Percentiles rank a stretch among this genome's conserved stretches.
Evolutionary conservation across 1,284 basidiomycete genomes (phyloP).

Genomic region (Hymenochaete sp.): DNA sequence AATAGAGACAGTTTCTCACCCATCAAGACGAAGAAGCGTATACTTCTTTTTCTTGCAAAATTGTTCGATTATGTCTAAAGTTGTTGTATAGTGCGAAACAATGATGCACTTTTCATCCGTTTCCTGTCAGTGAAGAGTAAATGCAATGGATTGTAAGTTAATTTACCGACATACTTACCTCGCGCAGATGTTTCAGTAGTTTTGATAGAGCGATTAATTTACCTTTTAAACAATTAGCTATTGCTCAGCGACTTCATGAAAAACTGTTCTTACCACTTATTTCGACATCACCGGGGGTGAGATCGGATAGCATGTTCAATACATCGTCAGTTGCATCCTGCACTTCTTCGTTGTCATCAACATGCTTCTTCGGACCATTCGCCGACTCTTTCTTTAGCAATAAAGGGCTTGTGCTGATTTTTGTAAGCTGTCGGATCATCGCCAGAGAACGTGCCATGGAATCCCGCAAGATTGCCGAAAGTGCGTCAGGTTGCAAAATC

Average conservation of each 20-base stretch:
- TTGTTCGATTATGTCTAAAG: conserved; percentile 85
- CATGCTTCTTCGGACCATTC: conserved; percentile 39
- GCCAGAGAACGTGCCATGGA: conserved; percentile 77
- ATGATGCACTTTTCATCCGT: conserved; percentile 92
- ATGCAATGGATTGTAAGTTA: not conserved
- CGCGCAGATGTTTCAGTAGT: conserved; percentile 59
- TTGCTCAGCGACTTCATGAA: not conserved
- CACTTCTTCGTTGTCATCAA: conserved; percentile 33
- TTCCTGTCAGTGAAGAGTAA: conserved; percentile 28
- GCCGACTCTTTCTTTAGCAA: conserved; percentile 70
- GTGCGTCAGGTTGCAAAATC: conserved; percentile 61
- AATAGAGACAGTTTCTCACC: conserved; percentile 38
- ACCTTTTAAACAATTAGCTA: conserved; percentile 37
- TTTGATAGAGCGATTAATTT: conserved; percentile 74
- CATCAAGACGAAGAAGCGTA: conserved; percentile 82
- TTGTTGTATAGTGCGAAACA: conserved; percentile 85
- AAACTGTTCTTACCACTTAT: conserved; percentile 57
- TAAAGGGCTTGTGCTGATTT: conserved; percentile 91
- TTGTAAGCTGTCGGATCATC: conserved; percentile 72
- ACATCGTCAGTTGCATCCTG: conserved; percentile 50
- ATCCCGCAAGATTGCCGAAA: conserved; percentile 56
- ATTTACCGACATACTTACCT: conserved; percentile 32
- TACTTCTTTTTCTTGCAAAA: conserved; percentile 75
- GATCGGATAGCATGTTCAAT: conserved; percentile 56
- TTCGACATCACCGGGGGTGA: conserved; percentile 59